Conservation (phyloP, 345 rosid genomes). For the Populus pruinosa region DNA sequence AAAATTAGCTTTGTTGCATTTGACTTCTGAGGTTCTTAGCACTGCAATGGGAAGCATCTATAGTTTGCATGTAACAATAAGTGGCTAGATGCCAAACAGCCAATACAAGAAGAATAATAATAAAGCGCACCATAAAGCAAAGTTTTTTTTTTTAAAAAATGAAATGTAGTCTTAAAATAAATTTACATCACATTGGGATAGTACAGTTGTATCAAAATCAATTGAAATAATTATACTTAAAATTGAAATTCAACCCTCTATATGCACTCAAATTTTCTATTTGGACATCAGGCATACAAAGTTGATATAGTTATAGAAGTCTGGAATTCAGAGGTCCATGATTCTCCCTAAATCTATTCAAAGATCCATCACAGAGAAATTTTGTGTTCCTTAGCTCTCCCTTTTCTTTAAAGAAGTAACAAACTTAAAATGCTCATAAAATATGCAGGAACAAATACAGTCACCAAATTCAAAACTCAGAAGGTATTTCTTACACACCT, state of each 20-base stretch:
- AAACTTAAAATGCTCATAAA: neutral
- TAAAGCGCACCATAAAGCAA: neutral
- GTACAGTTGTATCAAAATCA: neutral
- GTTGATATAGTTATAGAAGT: neutral
- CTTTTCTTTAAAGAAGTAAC: neutral
- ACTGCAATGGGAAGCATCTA: neutral
- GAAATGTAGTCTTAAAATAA: neutral
- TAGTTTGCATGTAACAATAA: neutral
- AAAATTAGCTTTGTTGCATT: neutral
- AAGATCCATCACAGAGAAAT: neutral
- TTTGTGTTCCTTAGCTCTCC: neutral
- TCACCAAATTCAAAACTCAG: neutral
- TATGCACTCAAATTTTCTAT: neutral
- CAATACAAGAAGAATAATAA: neutral
- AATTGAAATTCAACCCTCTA: neutral
- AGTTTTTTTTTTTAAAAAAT: neutral
- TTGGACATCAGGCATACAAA: neutral
- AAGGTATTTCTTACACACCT: slow-evolving; percentile 29
- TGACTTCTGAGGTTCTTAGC: neutral
- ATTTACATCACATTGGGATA: neutral
- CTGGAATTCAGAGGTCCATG: neutral
- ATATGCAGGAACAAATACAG: neutral
- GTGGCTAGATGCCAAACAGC: neutral
- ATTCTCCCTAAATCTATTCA: neutral
- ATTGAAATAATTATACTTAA: neutral